Evolutionary conservation across 768 basidiomycete genomes (phyloP).

Genomic region (Terana coerulea): DNA sequence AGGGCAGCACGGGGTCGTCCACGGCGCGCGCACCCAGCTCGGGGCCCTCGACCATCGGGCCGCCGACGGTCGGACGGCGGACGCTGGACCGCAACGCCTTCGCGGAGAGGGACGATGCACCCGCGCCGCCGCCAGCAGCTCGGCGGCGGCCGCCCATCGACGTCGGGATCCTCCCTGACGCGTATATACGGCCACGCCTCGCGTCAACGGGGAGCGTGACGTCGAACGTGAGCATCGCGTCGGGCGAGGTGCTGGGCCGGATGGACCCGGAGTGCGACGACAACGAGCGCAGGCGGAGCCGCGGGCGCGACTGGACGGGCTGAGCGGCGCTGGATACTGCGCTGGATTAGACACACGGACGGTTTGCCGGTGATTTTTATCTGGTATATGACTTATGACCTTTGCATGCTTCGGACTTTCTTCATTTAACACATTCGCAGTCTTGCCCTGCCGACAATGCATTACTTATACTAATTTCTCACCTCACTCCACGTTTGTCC

Average conservation of each 20-base stretch:
- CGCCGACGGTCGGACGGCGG: too few species aligned
- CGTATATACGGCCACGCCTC: conserved; percentile 23
- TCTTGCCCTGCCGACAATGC: not conserved
- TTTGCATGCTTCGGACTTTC: too few species aligned
- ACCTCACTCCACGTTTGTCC: not conserved
- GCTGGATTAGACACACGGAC: not conserved
- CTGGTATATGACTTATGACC: too few species aligned
- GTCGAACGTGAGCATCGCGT: conserved; percentile 39
- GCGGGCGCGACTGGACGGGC: not conserved
- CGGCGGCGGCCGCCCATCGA: not conserved
- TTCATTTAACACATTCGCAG: not conserved
- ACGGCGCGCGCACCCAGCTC: conserved; percentile 17
- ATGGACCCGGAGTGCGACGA: conserved; percentile 41
- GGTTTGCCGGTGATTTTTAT: too few species aligned
- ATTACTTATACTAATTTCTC: not conserved
- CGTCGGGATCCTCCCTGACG: conserved; percentile 8
- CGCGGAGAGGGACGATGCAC: conserved; percentile 7
- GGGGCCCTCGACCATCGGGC: conserved; percentile 9
- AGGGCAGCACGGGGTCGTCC: conserved; percentile 16
- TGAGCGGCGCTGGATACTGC: not conserved
- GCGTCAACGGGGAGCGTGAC: conserved; percentile 31
- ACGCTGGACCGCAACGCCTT: conserved; percentile 8
- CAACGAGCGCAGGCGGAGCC: conserved; percentile 8
- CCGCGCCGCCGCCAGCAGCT: not conserved
- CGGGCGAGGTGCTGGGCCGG: conserved; percentile 51